These are phyloP conservation scores for Lavandula angustifolia DNA, from an alignment of 257 asterid genomes.

Conservation along the genomic window DNA sequence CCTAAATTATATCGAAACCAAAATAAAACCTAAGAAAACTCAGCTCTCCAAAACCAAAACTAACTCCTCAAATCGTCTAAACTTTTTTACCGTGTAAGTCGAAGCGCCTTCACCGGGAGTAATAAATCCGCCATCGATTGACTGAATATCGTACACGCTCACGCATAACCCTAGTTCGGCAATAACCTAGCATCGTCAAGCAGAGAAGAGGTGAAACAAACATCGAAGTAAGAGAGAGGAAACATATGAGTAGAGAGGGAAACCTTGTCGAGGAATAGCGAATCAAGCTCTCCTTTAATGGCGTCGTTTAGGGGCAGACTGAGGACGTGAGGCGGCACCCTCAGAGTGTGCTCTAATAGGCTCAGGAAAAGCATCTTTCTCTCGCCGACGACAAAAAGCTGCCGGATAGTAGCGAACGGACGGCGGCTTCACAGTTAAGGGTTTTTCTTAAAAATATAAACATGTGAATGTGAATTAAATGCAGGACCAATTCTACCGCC, in stretches of 20 bases:
- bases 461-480: background rate
- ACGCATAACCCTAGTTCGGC: constrained; percentile 67
- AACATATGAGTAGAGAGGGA: background rate
- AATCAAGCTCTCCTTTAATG: constrained; percentile 72
- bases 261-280: constrained; percentile 80
- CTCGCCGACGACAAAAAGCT: too few species aligned
- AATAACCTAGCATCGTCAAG: constrained; percentile 50
- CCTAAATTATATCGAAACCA: background rate
- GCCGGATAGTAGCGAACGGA: constrained; percentile 11
- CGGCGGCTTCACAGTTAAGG: background rate
- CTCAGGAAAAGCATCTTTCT: constrained; percentile 56
- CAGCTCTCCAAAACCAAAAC: background rate
- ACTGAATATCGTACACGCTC: constrained; percentile 69
- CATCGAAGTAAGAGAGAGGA: background rate
- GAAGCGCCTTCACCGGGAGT: constrained; percentile 83
- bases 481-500: too few species aligned
- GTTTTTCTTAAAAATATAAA: background rate
- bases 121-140: constrained; percentile 77
- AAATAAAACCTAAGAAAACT: background rate
- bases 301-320: constrained; percentile 63
- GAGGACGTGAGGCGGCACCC: constrained; percentile 56
- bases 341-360: constrained; percentile 70
- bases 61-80: background rate
- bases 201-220: background rate
- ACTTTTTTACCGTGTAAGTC: constrained; percentile 81